Base-by-base conservation (phyloP, 163 green algal species). In the Chloromonas sp. region DNA sequence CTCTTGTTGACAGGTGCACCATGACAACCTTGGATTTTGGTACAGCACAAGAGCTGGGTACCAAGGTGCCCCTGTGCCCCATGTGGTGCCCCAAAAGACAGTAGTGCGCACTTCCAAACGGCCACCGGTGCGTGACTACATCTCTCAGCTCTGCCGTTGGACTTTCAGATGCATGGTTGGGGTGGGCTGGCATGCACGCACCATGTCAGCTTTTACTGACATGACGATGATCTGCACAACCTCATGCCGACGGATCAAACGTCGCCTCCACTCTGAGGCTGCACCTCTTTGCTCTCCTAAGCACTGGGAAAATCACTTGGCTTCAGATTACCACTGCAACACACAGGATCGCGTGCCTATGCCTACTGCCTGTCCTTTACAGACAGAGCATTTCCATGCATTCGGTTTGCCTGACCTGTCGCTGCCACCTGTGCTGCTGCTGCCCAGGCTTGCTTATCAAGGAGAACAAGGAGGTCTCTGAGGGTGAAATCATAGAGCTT, bases 81-180 rank as follows among this genome's bases (percentile, higher is more conserved):
- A 99, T 99, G 97, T 36, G 36, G 97, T 99, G 87, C 96, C 99
- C 3, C 99, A 99, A 92, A 99, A 99, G 93, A 99, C 97, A 59
- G 97, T 98, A 81, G 96, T 99, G 80, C 93, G 89, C 96, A 99
- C 92, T 99, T 99, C 88, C 88, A 97, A 2, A 84, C 97, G 60
- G 96, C 97, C 59, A 99, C 99, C 58, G 97, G 95, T 98, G 84
- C 61, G 93, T 11, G 5, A 8, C 66, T n/a, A n/a, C 8, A 11
- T 8, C 66, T 76, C 66, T 76, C 66, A 76, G 8, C 66, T n/a
- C 66, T 76, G 66, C 66, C 5, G 8, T 11, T 11, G 66, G 8
- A 8, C 66, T 11, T 76, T 11, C 66, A 76, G 11, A 76, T 8
- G 8, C 66, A 76, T 76, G 8, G 66, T 11, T 76, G 5, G 8